These are phyloP conservation scores for Fusarium kyushuense DNA, from an alignment of 2,329 filamentous ascomycete species.

Conservation along the genomic window DNA sequence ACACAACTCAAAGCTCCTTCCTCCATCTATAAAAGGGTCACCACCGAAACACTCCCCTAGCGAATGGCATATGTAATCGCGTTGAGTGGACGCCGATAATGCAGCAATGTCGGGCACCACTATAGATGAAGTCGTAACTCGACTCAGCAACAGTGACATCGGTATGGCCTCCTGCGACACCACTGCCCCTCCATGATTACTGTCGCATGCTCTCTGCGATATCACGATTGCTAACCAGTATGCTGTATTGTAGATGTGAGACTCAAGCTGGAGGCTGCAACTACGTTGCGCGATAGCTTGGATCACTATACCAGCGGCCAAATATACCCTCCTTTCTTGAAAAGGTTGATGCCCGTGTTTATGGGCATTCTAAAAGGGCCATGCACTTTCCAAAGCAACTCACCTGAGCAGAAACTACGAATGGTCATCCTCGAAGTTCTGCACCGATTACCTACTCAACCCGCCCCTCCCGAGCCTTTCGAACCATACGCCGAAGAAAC, in stretches of 20 bases:
- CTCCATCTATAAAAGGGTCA: conserved; percentile 30
- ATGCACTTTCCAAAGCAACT: conserved; percentile 91
- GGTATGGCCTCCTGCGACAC: conserved; percentile 54
- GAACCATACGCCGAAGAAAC: conserved; percentile 90
- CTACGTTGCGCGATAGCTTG: conserved; percentile 89
- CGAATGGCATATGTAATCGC: conserved; percentile 54
- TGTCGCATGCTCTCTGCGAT: conserved; percentile 38
- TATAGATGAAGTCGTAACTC: conserved; percentile 73
- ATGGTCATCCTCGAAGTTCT: conserved; percentile 95
- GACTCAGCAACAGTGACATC: conserved; percentile 67
- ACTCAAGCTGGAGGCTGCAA: conserved; percentile 83
- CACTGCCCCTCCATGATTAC: conserved; percentile 19
- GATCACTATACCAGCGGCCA: conserved; percentile 85
- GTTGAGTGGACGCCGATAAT: conserved; percentile 58
- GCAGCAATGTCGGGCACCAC: conserved; percentile 70
- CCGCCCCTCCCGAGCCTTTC: conserved; percentile 80
- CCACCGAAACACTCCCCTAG: conserved; percentile 41
- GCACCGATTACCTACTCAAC: conserved; percentile 81
- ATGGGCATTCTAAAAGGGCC: conserved; percentile 85
- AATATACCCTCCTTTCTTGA: conserved; percentile 83
- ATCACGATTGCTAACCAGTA: conserved; percentile 11
- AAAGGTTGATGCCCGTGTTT: conserved; percentile 90
- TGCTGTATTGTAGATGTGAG: conserved; percentile 73
- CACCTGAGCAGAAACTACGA: conserved; percentile 92
- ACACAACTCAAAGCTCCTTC: conserved; percentile 33